Percentiles rank a stretch among this genome's conserved stretches.
These are phyloP conservation scores for Ophiognomonia clavigignenti-juglandacearum DNA, from an alignment of 2,329 filamentous ascomycete genomes.

Conservation along the genomic window DNA sequence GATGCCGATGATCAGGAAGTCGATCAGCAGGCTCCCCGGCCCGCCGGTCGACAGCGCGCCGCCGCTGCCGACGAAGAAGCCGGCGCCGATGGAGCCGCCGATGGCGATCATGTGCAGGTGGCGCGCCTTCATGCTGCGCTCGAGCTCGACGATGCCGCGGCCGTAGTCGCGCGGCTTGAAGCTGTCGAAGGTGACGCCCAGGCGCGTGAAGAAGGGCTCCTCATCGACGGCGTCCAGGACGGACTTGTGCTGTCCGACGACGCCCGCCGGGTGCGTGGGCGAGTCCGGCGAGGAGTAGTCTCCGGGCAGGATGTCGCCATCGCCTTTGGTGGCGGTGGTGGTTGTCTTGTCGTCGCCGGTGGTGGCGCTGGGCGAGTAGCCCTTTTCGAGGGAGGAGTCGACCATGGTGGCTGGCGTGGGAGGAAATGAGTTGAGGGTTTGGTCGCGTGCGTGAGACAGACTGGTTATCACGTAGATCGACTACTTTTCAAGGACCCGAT, in stretches of 20 bases:
- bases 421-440: background rate
- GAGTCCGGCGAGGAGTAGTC: background rate
- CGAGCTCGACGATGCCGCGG: conserved; percentile 22
- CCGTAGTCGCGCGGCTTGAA: conserved; percentile 33
- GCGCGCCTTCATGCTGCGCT: conserved; percentile 38
- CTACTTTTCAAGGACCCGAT: too few relatives aligned
- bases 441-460: too few relatives aligned
- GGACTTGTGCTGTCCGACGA: background rate
- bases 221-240: conserved; percentile 13
- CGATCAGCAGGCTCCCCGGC: conserved; percentile 39
- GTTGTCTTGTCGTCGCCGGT: too few relatives aligned
- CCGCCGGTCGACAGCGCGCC: conserved; percentile 42
- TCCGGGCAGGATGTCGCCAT: background rate
- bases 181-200: conserved; percentile 35
- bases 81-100: too few relatives aligned
- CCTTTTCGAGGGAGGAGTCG: conserved; percentile 2
- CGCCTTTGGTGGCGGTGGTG: background rate
- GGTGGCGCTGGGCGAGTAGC: background rate
- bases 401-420: too few relatives aligned
- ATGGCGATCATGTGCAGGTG: too few relatives aligned
- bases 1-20: conserved; percentile 52
- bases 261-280: background rate
- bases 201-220: conserved; percentile 32
- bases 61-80: conserved; percentile 55
- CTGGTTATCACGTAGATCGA: too few relatives aligned